phyloP scores from a whole-genome alignment of 371 early-diverging fungal species.

The Smittium mucronatum region DNA sequence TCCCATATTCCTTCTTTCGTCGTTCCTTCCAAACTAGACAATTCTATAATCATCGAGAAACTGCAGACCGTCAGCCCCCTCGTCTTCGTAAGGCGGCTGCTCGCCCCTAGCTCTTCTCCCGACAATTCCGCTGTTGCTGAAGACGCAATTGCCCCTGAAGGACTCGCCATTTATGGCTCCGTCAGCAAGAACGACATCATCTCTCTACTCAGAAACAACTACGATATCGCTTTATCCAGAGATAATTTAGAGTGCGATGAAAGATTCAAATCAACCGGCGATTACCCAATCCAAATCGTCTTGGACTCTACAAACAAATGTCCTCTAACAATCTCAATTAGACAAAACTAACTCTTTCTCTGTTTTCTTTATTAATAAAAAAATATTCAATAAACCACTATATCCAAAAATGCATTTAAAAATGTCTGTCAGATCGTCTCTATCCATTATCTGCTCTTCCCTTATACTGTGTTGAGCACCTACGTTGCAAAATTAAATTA shows the following conservation, averaged over 20 bases:
- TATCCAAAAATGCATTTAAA: too few species aligned
- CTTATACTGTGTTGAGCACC: too few species aligned
- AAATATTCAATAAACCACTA: too few species aligned
- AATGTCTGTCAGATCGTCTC: neutral
- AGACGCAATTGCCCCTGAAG: neutral
- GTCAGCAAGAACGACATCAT: conserved; percentile 9
- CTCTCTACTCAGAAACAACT: neutral
- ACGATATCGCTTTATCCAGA: neutral
- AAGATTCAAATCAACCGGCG: neutral
- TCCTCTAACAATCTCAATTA: neutral
- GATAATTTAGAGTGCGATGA: conserved; percentile 5
- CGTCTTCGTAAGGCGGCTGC: neutral
- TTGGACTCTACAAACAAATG: neutral
- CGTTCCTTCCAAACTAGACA: neutral
- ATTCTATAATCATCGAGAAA: neutral
- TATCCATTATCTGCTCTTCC: too few species aligned
- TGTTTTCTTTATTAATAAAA: too few species aligned
- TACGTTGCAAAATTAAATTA: too few species aligned
- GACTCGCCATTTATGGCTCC: neutral
- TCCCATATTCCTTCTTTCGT: neutral
- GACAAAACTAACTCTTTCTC: neutral
- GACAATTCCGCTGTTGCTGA: neutral
- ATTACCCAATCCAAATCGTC: neutral
- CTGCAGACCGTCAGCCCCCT: neutral
- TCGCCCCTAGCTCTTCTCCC: neutral